phyloP scores from a whole-genome alignment of 2,329 filamentous ascomycete species.

The Hypoxylon sp. region DNA sequence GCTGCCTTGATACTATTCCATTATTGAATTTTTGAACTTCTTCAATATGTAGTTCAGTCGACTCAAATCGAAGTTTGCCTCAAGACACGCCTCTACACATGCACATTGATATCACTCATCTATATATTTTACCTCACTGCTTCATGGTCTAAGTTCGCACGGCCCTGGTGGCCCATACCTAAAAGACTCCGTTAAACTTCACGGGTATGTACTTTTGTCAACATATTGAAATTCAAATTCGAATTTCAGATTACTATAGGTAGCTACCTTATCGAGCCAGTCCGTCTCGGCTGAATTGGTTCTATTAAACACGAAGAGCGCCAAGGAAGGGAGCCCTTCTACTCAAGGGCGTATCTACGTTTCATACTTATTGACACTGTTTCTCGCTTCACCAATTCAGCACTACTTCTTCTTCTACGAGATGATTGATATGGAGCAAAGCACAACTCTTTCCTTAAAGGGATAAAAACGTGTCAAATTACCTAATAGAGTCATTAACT shows the following conservation, averaged over 20 bases:
- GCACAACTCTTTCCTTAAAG: neutral
- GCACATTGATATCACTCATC: neutral
- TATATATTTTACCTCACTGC: neutral
- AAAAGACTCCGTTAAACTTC: neutral
- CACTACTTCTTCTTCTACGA: neutral
- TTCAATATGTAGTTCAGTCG: neutral
- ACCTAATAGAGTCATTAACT: no score
- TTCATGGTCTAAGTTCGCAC: neutral
- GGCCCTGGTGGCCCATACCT: neutral
- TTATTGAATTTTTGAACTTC: neutral
- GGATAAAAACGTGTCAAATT: neutral
- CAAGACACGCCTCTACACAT: neutral
- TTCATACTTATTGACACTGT: conserved; percentile 3
- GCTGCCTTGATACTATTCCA: neutral
- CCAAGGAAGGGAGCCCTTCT: neutral
- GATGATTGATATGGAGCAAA: neutral
- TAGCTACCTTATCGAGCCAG: neutral
- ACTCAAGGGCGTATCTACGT: neutral
- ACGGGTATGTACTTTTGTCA: neutral
- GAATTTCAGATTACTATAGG: neutral
- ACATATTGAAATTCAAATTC: conserved; percentile 2
- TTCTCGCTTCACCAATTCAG: conserved; percentile 1
- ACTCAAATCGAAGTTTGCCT: neutral
- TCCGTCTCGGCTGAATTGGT: conserved; percentile 14
- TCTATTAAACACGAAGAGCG: conserved; percentile 1